A percentile compares a stretch with the other conserved stretches of the same genome.
phyloP scores from a whole-genome alignment of 768 basidiomycete genomes.

The Tylopilus balloui region DNA sequence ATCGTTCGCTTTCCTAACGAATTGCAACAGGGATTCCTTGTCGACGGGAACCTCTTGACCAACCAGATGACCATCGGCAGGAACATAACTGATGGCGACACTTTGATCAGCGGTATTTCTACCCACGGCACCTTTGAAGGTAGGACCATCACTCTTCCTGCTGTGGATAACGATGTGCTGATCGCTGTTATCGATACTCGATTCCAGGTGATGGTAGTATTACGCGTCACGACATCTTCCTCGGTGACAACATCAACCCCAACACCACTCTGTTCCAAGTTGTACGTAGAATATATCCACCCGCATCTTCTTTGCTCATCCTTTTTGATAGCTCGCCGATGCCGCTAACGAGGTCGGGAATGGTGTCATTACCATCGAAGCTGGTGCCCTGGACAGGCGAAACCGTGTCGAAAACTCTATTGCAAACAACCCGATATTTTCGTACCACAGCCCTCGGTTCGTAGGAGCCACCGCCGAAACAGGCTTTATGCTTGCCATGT shows the following conservation, averaged over 20 bases:
- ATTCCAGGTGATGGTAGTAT: background rate
- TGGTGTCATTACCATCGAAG: constrained; percentile 18
- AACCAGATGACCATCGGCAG: constrained; percentile 24
- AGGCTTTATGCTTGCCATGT: constrained; percentile 12
- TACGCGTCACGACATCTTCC: background rate
- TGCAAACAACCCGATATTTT: constrained; percentile 19
- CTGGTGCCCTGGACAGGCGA: constrained; percentile 13
- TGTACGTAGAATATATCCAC: background rate
- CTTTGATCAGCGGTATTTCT: constrained; percentile 11
- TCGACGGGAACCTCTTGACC: constrained; percentile 25
- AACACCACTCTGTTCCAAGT: background rate
- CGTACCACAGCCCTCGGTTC: constrained; percentile 15
- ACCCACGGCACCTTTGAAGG: constrained; percentile 25
- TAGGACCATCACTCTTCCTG: background rate
- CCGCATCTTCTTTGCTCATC: too few species aligned
- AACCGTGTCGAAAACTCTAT: constrained; percentile 23
- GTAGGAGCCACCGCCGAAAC: constrained; percentile 15
- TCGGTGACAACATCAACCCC: background rate
- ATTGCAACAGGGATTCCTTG: constrained; percentile 15
- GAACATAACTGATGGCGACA: constrained; percentile 9
- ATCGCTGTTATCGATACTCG: background rate
- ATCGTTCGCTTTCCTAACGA: background rate
- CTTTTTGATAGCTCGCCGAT: constrained; percentile 4
- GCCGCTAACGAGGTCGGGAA: constrained; percentile 15
- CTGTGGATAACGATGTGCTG: background rate